Conservation (phyloP, 2,329 filamentous ascomycete genomes). For the Monilinia fructicola region DNA sequence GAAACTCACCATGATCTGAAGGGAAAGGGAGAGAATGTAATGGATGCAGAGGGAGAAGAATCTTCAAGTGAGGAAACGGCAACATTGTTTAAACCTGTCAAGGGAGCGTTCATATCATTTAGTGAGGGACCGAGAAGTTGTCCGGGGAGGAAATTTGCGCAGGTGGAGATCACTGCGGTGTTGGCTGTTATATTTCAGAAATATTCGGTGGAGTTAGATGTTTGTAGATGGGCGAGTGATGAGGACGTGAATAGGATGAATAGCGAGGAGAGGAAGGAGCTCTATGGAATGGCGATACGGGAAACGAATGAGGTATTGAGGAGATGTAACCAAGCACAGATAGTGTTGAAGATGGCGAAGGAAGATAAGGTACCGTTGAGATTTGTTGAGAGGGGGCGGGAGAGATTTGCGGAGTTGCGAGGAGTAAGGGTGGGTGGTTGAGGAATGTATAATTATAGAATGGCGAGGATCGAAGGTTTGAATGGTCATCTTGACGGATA, state of each 20-base stretch:
- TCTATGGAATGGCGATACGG: slow-evolving; percentile 33
- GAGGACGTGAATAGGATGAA: slow-evolving; percentile 34
- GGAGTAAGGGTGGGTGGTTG: too few species aligned
- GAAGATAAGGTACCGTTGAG: slow-evolving; percentile 33
- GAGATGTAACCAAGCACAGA: slow-evolving; percentile 28
- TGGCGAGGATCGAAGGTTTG: too few species aligned
- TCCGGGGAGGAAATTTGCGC: slow-evolving; percentile 42
- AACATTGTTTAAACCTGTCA: slow-evolving; percentile 34
- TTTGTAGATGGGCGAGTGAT: slow-evolving; percentile 36
- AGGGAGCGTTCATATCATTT: slow-evolving; percentile 41
- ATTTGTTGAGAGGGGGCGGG: slow-evolving; percentile 34
- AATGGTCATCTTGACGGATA: too few species aligned
- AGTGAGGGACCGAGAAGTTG: slow-evolving; percentile 43
- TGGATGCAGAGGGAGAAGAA: not conserved
- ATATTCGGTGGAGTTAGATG: slow-evolving; percentile 38
- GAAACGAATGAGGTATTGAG: slow-evolving; percentile 29
- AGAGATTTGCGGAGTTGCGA: slow-evolving; percentile 31
- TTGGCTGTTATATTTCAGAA: slow-evolving; percentile 35
- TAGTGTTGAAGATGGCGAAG: slow-evolving; percentile 33
- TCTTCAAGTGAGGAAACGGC: slow-evolving; percentile 19
- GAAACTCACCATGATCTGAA: not conserved
- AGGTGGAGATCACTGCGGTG: slow-evolving; percentile 41
- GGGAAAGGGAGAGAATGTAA: not conserved
- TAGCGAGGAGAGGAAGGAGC: slow-evolving; percentile 26
- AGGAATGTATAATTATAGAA: too few species aligned